Evolutionary conservation across 306 rosid genomes (phyloP).

Genomic region (Glycine tomentella): DNA sequence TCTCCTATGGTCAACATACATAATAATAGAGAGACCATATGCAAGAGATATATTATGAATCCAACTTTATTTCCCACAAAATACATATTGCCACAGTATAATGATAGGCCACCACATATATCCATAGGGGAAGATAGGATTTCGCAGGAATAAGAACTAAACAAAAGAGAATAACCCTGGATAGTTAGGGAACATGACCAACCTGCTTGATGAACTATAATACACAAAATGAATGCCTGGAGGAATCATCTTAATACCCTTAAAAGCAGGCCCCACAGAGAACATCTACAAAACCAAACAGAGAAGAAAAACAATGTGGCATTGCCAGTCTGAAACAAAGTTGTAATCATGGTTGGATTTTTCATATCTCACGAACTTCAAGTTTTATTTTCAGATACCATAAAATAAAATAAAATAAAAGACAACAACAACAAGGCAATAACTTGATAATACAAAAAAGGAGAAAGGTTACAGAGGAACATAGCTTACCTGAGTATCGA

Average conservation of each 20-base stretch:
- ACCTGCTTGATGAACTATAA: conserved; percentile 92
- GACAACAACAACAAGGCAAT: background rate
- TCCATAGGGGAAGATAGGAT: background rate
- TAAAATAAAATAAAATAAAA: background rate
- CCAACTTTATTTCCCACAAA: conserved; percentile 16
- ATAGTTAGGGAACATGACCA: conserved; percentile 26
- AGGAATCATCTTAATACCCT: conserved; percentile 96
- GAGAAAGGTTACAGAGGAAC: background rate
- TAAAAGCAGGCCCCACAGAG: conserved; percentile 81
- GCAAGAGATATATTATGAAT: background rate
- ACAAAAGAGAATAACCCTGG: conserved; percentile 12
- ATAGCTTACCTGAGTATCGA: conserved; percentile 76
- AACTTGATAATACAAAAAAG: background rate
- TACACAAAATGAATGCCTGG: conserved; percentile 89
- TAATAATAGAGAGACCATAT: background rate
- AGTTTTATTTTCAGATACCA: conserved; percentile 32
- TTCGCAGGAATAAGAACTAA: conserved; percentile 24
- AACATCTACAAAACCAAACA: conserved; percentile 56
- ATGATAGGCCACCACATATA: background rate
- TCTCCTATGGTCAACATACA: conserved; percentile 1
- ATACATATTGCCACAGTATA: background rate
- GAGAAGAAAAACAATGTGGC: conserved; percentile 13
- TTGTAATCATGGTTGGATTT: background rate
- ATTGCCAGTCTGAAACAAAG: conserved; percentile 11
- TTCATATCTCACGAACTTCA: background rate